Evolutionary conservation across 352 stramenopile species (phyloP).

Genomic region (Globisporangium alternatum): DNA sequence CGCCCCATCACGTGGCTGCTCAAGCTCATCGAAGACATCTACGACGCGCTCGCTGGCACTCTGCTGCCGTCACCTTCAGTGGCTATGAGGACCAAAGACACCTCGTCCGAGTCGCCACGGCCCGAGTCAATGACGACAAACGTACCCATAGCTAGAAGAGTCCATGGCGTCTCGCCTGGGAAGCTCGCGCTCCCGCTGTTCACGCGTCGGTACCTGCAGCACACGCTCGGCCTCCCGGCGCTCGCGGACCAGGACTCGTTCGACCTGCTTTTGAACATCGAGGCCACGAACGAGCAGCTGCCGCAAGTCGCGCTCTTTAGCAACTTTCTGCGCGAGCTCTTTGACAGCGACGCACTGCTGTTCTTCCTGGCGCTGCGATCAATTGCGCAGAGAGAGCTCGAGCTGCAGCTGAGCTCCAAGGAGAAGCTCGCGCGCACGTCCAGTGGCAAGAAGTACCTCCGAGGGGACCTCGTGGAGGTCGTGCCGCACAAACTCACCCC

Average conservation of each 20-base stretch:
- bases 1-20: conserved; percentile 67
- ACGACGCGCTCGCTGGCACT: conserved; percentile 40
- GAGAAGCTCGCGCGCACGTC: conserved; percentile 59
- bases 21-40: conserved; percentile 59
- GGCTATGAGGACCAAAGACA: neutral
- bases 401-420: conserved; percentile 54
- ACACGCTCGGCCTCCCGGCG: conserved; percentile 41
- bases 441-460: conserved; percentile 42
- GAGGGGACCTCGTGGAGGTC: conserved; percentile 26
- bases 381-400: conserved; percentile 45
- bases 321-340: conserved; percentile 65
- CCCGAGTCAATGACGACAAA: conserved; percentile 1
- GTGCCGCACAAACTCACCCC: conserved; percentile 45
- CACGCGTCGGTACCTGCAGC: conserved; percentile 45
- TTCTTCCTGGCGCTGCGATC: conserved; percentile 59
- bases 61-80: conserved; percentile 12
- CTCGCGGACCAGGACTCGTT: conserved; percentile 71
- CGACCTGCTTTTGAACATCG: conserved; percentile 70
- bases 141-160: neutral
- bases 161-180: neutral
- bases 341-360: conserved; percentile 57
- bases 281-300: conserved; percentile 42
- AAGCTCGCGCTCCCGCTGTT: conserved; percentile 60
- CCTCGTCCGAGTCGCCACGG: neutral
- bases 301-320: conserved; percentile 51